Base-by-base conservation (phyloP, 768 basidiomycete genomes). In the Rickenella mellea region DNA sequence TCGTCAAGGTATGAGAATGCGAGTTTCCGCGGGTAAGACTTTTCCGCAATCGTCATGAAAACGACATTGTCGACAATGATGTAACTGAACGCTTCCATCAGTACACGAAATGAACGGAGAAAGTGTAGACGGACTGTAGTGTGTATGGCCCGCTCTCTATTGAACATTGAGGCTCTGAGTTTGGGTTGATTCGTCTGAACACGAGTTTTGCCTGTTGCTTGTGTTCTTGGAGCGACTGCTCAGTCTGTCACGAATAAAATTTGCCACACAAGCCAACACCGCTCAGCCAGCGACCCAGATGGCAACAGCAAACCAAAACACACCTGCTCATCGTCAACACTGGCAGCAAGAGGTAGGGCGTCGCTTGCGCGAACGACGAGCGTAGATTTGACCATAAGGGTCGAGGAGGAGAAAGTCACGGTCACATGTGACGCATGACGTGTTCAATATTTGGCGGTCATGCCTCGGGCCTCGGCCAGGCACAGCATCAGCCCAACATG, bases 171-270 rank as follows among this genome's bases (percentile, higher is more conserved):
- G 93, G 91, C 60, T 99, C 96, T 17, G 88, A 82, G 61, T 97
- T 92, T 33, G 90, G 79, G 21, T 87, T 89, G 55, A 99, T 82
- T 28, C 96, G 80, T 46, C 93, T 76, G 60, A 97, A 97, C 54
- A 99, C 83, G 52, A 99, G 74, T 62, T 99, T 99, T 25, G 93
- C 80, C 60, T 99, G 94, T 52, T 97, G 94, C 60, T 99, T 99
- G 70, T 97, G 91, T 64, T 98, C 96, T 57, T 92, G 89, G 29
- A 99, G 68, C 43, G 83, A 73, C 57, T 86, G 83, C 62, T 98
- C 93, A 50, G 90, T 96, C 94, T 98, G 49, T 27, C 30, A 44
- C 39, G 30, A 22, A 15, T 45, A 50, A 32, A 39, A 38, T 35
- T n/a, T 39, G 49, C 33, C 38, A n/a, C n/a, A n/a, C 33, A 27